phyloP scores from a whole-genome alignment of 2,329 filamentous ascomycete genomes.

The Diaporthe nobilis region DNA sequence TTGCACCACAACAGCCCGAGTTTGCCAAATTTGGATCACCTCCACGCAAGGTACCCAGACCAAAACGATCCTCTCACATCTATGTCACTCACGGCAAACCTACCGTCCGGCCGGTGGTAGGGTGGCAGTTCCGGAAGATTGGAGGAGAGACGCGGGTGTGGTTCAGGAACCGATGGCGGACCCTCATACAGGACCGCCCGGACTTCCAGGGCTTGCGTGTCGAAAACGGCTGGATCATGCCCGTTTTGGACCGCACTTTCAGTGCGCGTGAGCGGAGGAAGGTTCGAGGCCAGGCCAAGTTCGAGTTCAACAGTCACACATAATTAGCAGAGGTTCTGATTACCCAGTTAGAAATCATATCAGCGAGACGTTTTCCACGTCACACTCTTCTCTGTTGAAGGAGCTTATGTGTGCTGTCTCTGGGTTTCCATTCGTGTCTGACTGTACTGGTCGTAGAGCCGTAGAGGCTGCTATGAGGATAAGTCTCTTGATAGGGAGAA shows the following conservation, averaged over 20 bases:
- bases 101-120: neutral
- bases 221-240: neutral
- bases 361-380: neutral
- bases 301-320: neutral
- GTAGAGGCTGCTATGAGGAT: too few relatives aligned
- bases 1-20: neutral
- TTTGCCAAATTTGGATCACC: neutral
- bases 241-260: accelerated
- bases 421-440: neutral
- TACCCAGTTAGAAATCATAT: neutral
- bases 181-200: neutral
- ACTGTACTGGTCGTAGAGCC: neutral
- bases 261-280: neutral
- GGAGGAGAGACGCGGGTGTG: neutral
- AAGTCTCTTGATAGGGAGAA: too few relatives aligned
- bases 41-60: neutral
- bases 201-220: neutral
- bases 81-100: neutral
- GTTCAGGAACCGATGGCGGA: neutral
- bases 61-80: neutral
- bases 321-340: neutral
- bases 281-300: neutral
- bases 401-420: neutral
- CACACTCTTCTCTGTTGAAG: neutral
- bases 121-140: neutral